A percentile compares a stretch with the other conserved stretches of the same genome.
phyloP scores from a whole-genome alignment of 2,329 filamentous ascomycete genomes.

The Dactylellina parvicollis region DNA sequence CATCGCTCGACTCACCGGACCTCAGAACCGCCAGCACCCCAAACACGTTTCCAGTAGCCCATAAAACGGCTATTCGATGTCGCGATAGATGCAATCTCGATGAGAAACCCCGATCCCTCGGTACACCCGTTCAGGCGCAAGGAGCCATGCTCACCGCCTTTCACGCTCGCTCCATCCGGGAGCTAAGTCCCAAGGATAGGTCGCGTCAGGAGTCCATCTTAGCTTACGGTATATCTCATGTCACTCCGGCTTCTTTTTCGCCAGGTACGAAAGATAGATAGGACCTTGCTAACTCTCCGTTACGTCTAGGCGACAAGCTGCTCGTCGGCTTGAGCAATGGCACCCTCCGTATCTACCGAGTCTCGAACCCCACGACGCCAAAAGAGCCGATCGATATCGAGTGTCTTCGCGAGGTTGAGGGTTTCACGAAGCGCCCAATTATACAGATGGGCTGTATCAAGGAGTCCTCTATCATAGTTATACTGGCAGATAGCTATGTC shows the following conservation, averaged over 20 bases:
- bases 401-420: conserved; percentile 88
- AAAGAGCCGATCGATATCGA: conserved; percentile 69
- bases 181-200: conserved; percentile 95
- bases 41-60: conserved; percentile 21
- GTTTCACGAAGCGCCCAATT: conserved; percentile 87
- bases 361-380: conserved; percentile 60
- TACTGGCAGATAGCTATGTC: conserved; percentile 87
- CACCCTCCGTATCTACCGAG: conserved; percentile 80
- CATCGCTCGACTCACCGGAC: conserved; percentile 32
- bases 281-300: conserved; percentile 50
- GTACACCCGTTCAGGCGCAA: conserved; percentile 58
- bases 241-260: conserved; percentile 1
- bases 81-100: conserved; percentile 41
- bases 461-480: conserved; percentile 89
- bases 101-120: conserved; percentile 38
- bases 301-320: conserved; percentile 77
- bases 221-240: conserved; percentile 74
- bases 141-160: conserved; percentile 92
- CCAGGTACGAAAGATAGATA: background rate
- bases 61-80: conserved; percentile 24
- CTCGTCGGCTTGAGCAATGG: conserved; percentile 92
- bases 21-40: background rate
- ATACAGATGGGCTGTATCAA: conserved; percentile 96
- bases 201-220: conserved; percentile 96
- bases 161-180: conserved; percentile 92